Conservation (phyloP, 345 rosid genomes). For the Linum trigynum region DNA sequence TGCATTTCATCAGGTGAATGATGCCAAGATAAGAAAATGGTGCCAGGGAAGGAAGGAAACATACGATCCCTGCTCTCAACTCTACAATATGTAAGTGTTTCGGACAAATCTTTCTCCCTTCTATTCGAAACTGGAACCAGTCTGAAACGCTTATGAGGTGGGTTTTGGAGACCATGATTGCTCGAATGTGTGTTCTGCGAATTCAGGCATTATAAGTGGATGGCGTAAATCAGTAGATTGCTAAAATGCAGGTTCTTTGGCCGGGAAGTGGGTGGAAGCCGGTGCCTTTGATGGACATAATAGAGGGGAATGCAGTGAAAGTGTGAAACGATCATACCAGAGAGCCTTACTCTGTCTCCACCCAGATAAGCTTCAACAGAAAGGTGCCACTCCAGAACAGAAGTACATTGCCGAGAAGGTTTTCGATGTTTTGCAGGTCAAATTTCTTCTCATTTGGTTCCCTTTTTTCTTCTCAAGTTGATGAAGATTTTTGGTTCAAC, state of each 20-base stretch:
- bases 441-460: too few species aligned
- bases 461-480: too few species aligned
- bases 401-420: slow-evolving; percentile 73
- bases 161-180: too few species aligned
- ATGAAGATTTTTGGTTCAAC: too few species aligned
- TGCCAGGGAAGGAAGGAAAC: slow-evolving; percentile 67
- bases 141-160: too few species aligned
- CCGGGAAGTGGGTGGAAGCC: slow-evolving; percentile 80
- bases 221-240: neutral
- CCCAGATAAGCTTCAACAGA: slow-evolving; percentile 92
- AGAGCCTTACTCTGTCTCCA: slow-evolving; percentile 79
- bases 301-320: slow-evolving; percentile 80
- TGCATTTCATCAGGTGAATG: slow-evolving; percentile 38
- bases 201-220: too few species aligned
- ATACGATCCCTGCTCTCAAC: slow-evolving; percentile 90
- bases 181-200: too few species aligned
- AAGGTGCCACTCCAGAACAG: slow-evolving; percentile 57
- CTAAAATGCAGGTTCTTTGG: slow-evolving; percentile 63
- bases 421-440: slow-evolving; percentile 49
- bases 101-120: too few species aligned
- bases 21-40: slow-evolving; percentile 64
- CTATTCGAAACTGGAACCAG: too few species aligned
- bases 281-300: slow-evolving; percentile 73
- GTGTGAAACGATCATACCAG: slow-evolving; percentile 79
- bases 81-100: slow-evolving; percentile 63